Evolutionary conservation across 129 eudicot genomes (phyloP).

Genomic region (Pittosporum tobira): DNA sequence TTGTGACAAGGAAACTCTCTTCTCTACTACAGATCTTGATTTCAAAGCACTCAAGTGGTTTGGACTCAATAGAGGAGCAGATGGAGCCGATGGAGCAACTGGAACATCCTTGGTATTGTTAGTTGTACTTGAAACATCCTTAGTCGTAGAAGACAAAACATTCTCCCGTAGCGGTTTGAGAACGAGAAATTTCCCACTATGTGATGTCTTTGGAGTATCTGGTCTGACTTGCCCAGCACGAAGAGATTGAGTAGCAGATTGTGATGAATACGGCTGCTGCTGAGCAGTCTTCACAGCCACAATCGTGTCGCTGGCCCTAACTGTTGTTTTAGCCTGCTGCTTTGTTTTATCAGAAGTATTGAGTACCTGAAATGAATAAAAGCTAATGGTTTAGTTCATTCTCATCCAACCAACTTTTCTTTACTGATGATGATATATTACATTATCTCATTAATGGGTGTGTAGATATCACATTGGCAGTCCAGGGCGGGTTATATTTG

Average conservation of each 20-base stretch:
- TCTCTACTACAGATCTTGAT: constrained; percentile 25
- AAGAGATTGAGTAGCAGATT: constrained; percentile 31
- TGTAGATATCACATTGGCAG: too few relatives aligned
- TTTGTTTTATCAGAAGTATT: constrained; percentile 43
- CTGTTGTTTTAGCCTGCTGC: constrained; percentile 32
- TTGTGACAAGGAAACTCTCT: constrained; percentile 40
- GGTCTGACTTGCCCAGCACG: constrained; percentile 32
- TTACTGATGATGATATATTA: too few relatives aligned
- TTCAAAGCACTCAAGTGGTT: constrained; percentile 13
- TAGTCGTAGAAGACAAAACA: constrained; percentile 19
- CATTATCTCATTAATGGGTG: too few relatives aligned
- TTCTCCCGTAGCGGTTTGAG: constrained; percentile 56
- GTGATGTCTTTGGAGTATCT: constrained; percentile 38
- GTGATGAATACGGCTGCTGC: constrained; percentile 26
- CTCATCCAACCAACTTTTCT: background rate
- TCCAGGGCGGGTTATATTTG: too few relatives aligned
- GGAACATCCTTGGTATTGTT: constrained; percentile 17
- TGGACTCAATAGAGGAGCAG: constrained; percentile 20
- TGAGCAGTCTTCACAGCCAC: constrained; percentile 26
- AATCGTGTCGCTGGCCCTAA: constrained; percentile 26
- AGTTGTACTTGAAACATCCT: constrained; percentile 29
- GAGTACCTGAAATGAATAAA: constrained; percentile 33
- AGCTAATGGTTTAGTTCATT: constrained; percentile 1
- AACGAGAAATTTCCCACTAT: constrained; percentile 42
- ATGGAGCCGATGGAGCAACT: constrained; percentile 16